phyloP scores from a whole-genome alignment of 2,329 filamentous ascomycete genomes.

The Rachicladosporium sp. region DNA sequence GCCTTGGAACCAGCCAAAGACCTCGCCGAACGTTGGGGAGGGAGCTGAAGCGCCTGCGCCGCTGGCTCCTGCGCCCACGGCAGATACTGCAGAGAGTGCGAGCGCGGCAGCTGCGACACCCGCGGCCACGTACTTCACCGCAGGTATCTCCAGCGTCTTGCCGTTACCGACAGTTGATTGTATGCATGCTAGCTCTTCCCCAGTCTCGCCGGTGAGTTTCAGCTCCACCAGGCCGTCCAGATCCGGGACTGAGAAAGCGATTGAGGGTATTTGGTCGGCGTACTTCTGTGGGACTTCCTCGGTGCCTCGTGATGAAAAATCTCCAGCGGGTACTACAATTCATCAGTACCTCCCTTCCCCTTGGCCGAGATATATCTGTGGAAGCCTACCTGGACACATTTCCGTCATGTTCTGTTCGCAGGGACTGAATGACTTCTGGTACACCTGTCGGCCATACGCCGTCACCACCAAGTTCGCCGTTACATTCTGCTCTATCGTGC shows the following conservation, averaged over 20 bases:
- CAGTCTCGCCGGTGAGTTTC: constrained; percentile 53
- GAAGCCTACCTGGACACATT: constrained; percentile 63
- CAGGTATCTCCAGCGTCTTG: constrained; percentile 63
- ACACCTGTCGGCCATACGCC: constrained; percentile 75
- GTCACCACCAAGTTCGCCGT: constrained; percentile 62
- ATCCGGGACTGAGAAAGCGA: constrained; percentile 84
- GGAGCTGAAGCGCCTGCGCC: constrained; percentile 48
- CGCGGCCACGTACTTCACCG: constrained; percentile 71
- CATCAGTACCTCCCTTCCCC: constrained; percentile 7
- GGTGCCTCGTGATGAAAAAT: constrained; percentile 59
- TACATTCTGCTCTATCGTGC: constrained; percentile 63
- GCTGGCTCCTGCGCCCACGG: constrained; percentile 52
- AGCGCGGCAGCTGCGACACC: constrained; percentile 79
- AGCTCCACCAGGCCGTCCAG: constrained; percentile 77
- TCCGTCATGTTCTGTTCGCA: constrained; percentile 57
- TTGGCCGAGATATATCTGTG: not conserved
- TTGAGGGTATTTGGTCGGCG: constrained; percentile 64
- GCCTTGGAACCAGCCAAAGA: constrained; percentile 81
- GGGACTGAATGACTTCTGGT: constrained; percentile 70
- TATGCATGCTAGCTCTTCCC: constrained; percentile 61
- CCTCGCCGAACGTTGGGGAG: constrained; percentile 75
- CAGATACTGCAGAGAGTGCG: constrained; percentile 43
- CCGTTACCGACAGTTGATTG: constrained; percentile 74
- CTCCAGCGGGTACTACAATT: constrained; percentile 53
- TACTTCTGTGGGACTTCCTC: constrained; percentile 61